Evolutionary conservation across 2,329 filamentous ascomycete species (phyloP), one percentile per base, ranked within the genome.

Genomic region (Colletotrichum tamarilloi): DNA sequence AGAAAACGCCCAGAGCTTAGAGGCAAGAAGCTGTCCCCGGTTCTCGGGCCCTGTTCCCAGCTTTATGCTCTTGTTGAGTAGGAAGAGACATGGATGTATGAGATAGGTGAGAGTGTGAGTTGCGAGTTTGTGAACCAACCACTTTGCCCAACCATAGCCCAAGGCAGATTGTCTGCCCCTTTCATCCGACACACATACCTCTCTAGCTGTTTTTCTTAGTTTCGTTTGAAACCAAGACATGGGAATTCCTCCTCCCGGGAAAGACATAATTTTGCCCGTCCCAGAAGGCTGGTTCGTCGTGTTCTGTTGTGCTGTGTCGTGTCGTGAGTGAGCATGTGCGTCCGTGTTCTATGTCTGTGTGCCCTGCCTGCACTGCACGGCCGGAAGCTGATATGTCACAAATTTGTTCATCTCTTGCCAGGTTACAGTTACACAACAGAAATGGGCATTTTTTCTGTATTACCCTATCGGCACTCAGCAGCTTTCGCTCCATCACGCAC

Each of bases 401-500:
- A 69, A 65, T 22, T 49, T 22, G 19, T n/a, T 49, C 42, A n/a
- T 46, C 8, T 59, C 60, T 46, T 55, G 38, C 38, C 28, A 46
- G 16, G 66, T 69, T n/a, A 49, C 42, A n/a, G 42, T 49, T 22
- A 49, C 52, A 55, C 67, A 73, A 73, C 16, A 19, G 32, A 42
- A 12, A 35, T 35, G 32, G 49, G 42, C 42, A 4, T 49, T 19
- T 8, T 49, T 9, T n/a, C 53, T 70, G 35, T 28, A 24, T 3
- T 32, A 32, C 49, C 57, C 35, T 62, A 38, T 42, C 68, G 68
- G 68, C 64, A 24, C 64, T 32, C 68, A 72, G 68, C 64, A 24
- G 68, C 52, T 68, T 35, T 35, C 32, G 32, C 32, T 19, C 14
- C 38, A 42, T 16, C 38, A 42, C 14, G 38, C 67, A 12, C 59